Percentiles rank a stretch among this genome's conserved stretches.
Evolutionary conservation across 306 rosid genomes (phyloP).

Genomic region (Medicago lupulina): DNA sequence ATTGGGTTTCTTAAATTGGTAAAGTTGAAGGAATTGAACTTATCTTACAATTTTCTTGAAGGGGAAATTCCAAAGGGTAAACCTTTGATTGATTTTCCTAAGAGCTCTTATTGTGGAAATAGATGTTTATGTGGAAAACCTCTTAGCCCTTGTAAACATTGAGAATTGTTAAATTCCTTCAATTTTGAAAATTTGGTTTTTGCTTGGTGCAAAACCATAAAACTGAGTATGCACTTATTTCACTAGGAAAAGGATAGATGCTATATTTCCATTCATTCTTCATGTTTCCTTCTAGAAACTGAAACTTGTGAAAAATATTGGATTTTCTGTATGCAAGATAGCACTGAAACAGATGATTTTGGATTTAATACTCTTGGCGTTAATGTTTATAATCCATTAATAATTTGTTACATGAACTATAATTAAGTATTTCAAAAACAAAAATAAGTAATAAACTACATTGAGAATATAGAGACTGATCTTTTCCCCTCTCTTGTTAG

Average conservation of each 20-base stretch:
- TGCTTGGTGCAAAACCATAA: background rate
- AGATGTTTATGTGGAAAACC: slow-evolving; percentile 81
- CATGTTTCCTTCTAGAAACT: no score
- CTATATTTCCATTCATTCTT: no score
- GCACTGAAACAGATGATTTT: no score
- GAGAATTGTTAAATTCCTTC: slow-evolving; percentile 20
- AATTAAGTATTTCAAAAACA: no score
- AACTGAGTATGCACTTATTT: background rate
- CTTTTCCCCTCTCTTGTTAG: no score
- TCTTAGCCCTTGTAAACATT: slow-evolving; percentile 60
- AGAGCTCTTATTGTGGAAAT: slow-evolving; percentile 64
- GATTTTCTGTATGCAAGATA: background rate
- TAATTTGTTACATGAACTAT: no score
- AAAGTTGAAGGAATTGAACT: slow-evolving; percentile 57
- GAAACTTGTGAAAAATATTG: background rate
- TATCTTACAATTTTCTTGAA: slow-evolving; percentile 67
- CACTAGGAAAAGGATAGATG: background rate
- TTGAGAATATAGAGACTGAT: no score
- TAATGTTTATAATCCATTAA: no score
- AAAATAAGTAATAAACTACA: no score
- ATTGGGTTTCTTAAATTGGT: slow-evolving; percentile 57
- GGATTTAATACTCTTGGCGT: no score
- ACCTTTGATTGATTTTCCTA: slow-evolving; percentile 64
- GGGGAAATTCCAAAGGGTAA: slow-evolving; percentile 76
- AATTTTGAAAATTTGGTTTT: background rate